Base-by-base conservation (phyloP, 352 stramenopile genomes). In the Globisporangium carolinianum region DNA sequence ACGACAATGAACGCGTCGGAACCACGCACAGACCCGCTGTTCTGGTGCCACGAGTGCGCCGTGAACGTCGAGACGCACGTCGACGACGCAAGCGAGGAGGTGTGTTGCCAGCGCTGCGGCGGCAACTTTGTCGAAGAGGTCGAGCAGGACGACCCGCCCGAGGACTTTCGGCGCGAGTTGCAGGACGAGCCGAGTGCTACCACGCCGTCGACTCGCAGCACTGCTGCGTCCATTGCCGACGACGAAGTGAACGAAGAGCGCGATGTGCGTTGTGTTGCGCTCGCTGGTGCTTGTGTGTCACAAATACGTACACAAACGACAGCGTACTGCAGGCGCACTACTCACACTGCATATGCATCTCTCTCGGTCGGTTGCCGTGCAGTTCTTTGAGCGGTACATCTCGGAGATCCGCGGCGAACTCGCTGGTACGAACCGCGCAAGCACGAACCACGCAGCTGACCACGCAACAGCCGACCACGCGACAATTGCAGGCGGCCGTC, bases 61-160 rank as follows among this genome's bases (percentile, higher is more conserved):
- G 57, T 43, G 15, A 65, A 68, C 61, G 81, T 95, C 32, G 54
- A 58, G 12, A 91, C 83, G 53, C 61, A 61, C 43, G 65, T 89
- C 18, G 81, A 93, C 56, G 73, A 65, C 9, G 66, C 68, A 55
- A 79, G 65, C 15, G 71, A 79, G 37, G 85, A 95, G 53, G 68
- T 95, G 11, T 88, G 76, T 61, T 95, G 85, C 57, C 67, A 72
- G 18, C 54, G 60, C 54, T 95, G 85, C 68, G 70, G 71, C 39
- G 72, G 85, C 42, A 90, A 90, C 69, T 95, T 95, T 65, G 85
- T 95, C 47, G 85, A 95, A 61, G 79, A 93, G 63, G 72, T 95
- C 53, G 83, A 95, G 32, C 17, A 90, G 80, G 80, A 91, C 47
- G 80, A 91, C 58, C 75, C 71, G 43, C 80, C 80, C 6, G 71